Evolutionary conservation across 169 alveolate species (phyloP).

Genomic region (Plasmodium knowlesi): DNA sequence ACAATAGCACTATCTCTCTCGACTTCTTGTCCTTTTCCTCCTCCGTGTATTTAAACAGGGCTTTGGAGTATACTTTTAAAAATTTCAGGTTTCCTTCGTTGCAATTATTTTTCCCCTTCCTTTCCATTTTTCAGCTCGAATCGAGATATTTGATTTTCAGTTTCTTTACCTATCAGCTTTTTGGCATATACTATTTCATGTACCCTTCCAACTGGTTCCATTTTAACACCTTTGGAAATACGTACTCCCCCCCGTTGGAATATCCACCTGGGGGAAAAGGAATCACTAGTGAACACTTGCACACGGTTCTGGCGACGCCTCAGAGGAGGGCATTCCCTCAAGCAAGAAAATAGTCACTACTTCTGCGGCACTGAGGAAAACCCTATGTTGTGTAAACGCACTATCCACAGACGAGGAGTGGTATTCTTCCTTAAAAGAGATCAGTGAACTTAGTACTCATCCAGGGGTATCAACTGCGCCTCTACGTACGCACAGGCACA

Average conservation of each 20-base stretch:
- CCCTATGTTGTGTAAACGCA: not conserved
- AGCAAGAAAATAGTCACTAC: not conserved
- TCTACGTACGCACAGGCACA: not conserved
- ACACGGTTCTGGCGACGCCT: not conserved
- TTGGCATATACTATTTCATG: not conserved
- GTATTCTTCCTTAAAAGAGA: not conserved
- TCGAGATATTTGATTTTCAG: not conserved
- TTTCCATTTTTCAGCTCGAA: not conserved
- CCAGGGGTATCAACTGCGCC: not conserved
- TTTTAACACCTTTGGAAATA: not conserved
- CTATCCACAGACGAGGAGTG: not conserved
- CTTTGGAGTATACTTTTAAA: constrained; percentile 37
- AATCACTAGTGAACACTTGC: not conserved
- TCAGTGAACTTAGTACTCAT: not conserved
- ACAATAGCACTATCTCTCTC: constrained; percentile 33
- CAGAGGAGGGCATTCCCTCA: not conserved
- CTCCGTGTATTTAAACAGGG: constrained; percentile 51
- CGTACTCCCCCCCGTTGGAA: not conserved
- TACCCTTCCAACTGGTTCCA: not conserved
- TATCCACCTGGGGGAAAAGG: not conserved
- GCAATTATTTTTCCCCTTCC: not conserved
- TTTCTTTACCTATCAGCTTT: not conserved
- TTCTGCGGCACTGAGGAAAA: not conserved
- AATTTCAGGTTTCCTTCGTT: constrained; percentile 27
- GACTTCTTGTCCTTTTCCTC: constrained; percentile 41